phyloP scores from a whole-genome alignment of 768 basidiomycete species.

The Tephrocybe sp. region DNA sequence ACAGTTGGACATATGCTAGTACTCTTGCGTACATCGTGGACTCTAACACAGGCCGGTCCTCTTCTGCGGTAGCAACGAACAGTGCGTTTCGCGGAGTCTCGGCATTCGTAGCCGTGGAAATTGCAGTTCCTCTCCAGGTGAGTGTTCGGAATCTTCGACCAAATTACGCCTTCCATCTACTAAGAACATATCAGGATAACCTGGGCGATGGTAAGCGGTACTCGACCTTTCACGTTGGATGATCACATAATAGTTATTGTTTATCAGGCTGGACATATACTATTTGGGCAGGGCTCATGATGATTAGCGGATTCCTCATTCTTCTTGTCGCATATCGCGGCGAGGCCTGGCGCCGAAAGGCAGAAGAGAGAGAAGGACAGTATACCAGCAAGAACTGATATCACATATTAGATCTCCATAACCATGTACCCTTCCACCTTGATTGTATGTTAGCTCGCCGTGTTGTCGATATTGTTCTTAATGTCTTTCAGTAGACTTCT shows the following conservation, averaged over 20 bases:
- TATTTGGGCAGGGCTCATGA: constrained; percentile 52
- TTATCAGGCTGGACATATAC: constrained; percentile 64
- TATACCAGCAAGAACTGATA: background rate
- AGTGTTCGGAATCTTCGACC: constrained; percentile 14
- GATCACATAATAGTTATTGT: background rate
- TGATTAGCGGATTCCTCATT: constrained; percentile 53
- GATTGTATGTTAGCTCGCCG: too few species aligned
- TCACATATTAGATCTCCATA: background rate
- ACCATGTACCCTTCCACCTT: too few species aligned
- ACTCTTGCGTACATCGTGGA: constrained; percentile 87
- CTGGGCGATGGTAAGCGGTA: constrained; percentile 67
- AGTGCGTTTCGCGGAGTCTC: constrained; percentile 70
- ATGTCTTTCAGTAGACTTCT: too few species aligned
- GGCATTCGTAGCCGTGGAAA: constrained; percentile 70
- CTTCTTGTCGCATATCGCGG: constrained; percentile 65
- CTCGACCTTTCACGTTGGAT: background rate
- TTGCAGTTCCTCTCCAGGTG: constrained; percentile 73
- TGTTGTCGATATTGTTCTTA: too few species aligned
- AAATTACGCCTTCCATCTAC: constrained; percentile 1
- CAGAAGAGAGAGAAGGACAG: constrained; percentile 42
- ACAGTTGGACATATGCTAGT: constrained; percentile 59
- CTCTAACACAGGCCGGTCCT: constrained; percentile 78
- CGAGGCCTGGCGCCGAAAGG: constrained; percentile 52
- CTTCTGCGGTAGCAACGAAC: constrained; percentile 74
- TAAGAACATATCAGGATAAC: constrained; percentile 39